Base-by-base conservation (phyloP, 768 basidiomycete genomes). In the Boletus rubescentipes region DNA sequence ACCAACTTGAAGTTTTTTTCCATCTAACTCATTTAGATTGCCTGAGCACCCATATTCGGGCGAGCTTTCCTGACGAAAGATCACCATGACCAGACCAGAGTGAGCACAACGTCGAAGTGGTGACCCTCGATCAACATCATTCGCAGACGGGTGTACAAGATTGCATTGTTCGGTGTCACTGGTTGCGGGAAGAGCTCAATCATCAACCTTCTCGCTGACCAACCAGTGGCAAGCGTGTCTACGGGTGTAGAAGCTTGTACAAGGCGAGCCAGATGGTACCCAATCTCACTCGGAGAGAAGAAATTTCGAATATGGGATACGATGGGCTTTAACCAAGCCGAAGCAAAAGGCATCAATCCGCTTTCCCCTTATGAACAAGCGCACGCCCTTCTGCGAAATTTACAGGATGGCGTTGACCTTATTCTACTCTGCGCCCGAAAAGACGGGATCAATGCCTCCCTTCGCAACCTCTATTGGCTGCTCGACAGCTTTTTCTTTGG, bases 401-500 rank as follows among this genome's bases (percentile, higher is more conserved):
- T 78, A 30, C 55, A 62, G 23, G 53, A 58, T 5, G 75, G 78
- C 5, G 63, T 79, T 21, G 72, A 67, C 54, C 71, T 79, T 21
- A 61, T 79, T 31, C 58, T 78, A 3, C 75, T 70, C 50, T 71
- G 71, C 47, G 66, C 76, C 53, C 70, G 72, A n/a, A 72, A 63
- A 20, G 73, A 74, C 3, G 62, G 70, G n/a, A 67, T 76, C 64
- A 73, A 61, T 26, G 70, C 69, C 9, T 61, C 69, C 4, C 61
- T 69, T 18, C 59, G 66, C 21, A 67, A 64, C 39, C 76, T 77
- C 49, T 77, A 73, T 60, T 64, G 62, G 55, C 46, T 77, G 9
- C 65, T 77, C 58, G 55, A 66, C 31, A 65, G 72, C 31, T 67
- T 77, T 40, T 70, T 79, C 46, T 77, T 76, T 46, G 60, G 59